Base-by-base conservation (phyloP, 257 asterid genomes). In the Verbena officinalis region DNA sequence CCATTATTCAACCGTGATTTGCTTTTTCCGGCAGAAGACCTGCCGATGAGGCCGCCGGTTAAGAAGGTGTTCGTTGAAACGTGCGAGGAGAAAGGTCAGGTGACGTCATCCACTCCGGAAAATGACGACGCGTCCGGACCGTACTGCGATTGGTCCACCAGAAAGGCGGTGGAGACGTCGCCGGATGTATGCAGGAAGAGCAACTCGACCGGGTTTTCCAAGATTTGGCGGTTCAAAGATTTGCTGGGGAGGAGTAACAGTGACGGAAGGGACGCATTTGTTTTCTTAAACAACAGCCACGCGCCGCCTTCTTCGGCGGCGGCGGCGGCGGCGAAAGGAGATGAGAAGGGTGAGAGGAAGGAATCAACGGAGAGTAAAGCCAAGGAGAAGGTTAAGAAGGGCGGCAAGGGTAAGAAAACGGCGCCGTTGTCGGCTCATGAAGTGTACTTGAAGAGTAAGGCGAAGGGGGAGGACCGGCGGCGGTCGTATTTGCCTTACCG, bases 251-350 rank as follows among this genome's bases (percentile, higher is more conserved):
- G 97, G 74, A 75, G 88, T 45, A 81, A 83, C 38, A 94, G 97
- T 49, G 97, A 94, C 17, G 97, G 99, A 8, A 77, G 90, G 38
- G 97, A 94, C 65, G 88, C 97, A 0, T 90, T 84, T 33, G 96
- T 94, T 3, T 94, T 86, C 75, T 67, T 94, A 51, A 81, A 87
- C 67, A 51, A 67, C 19, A 58, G 46, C 46, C 76, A 36, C 39
- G 73, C 72, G 68, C 52, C 73, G 44, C 48, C n/a, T n/a, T n/a
- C n/a, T n/a, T n/a, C 81, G 36, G 27, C 72, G 12, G 10, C 69
- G 46, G 59, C 60, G 15, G 40, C 33, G 33, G 4, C 33, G 33
- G 33, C 33, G 33, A 5, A 27, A 27, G n/a, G n/a, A n/a, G n/a
- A n/a, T n/a, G n/a, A n/a, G n/a, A n/a, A n/a, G n/a, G n/a, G n/a